A percentile compares a stretch with the other conserved stretches of the same genome.
These are phyloP conservation scores for Fusarium sambucinum DNA, from an alignment of 2,329 filamentous ascomycete species.

Conservation along the genomic window DNA sequence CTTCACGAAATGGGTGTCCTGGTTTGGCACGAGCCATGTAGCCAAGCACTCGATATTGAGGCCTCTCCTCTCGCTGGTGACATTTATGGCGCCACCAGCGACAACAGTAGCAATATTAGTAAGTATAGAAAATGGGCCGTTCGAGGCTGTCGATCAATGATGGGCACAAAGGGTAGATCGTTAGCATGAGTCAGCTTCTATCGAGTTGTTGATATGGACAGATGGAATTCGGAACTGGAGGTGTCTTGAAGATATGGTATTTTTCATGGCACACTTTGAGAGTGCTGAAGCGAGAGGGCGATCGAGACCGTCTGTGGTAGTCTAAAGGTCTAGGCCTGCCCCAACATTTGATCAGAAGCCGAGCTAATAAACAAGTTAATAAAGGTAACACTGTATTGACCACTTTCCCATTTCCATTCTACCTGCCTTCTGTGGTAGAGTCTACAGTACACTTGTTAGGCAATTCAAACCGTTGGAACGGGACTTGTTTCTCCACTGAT, in stretches of 20 bases:
- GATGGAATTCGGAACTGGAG: constrained; percentile 2
- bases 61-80: constrained; percentile 10
- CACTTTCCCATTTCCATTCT: constrained; percentile 19
- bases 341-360: constrained; percentile 6
- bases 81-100: constrained; percentile 23
- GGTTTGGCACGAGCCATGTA: constrained; percentile 40
- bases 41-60: constrained; percentile 26
- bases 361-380: background rate
- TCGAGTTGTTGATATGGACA: constrained; percentile 12
- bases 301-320: constrained; percentile 18
- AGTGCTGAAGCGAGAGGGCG: background rate
- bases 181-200: constrained; percentile 11
- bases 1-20: constrained; percentile 20
- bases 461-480: constrained; percentile 2
- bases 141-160: constrained; percentile 39
- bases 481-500: constrained; percentile 1
- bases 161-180: background rate
- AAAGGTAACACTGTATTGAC: background rate
- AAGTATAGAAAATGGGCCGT: constrained; percentile 8
- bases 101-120: background rate
- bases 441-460: background rate
- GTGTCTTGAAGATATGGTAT: constrained; percentile 6
- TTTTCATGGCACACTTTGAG: background rate
- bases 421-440: constrained; percentile 22
- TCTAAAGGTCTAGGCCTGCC: constrained; percentile 18